Evolutionary conservation across 164 flowering plant species (phyloP).

Genomic region (Aristolochia fimbriata): DNA sequence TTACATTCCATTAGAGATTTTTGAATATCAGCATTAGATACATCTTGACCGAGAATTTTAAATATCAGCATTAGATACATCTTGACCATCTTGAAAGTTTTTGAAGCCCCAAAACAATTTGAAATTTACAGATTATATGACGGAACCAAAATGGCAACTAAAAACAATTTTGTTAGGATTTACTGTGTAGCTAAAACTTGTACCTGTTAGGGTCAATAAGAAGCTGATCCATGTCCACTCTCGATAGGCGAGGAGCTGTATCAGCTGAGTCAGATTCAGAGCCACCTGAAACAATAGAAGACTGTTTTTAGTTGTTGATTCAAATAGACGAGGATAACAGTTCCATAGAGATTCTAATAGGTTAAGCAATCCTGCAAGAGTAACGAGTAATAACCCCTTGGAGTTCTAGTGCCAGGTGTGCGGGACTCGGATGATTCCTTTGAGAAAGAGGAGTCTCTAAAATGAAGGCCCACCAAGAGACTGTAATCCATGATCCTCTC

Average conservation of each 20-base stretch:
- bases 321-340: background rate
- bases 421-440: constrained; percentile 18
- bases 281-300: constrained; percentile 23
- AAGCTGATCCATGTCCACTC: constrained; percentile 50
- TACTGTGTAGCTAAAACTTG: too few relatives aligned
- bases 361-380: background rate
- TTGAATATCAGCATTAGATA: too few relatives aligned
- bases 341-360: too few relatives aligned
- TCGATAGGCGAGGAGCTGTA: constrained; percentile 37
- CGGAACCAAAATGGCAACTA: too few relatives aligned
- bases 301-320: background rate
- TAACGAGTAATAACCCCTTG: constrained; percentile 15
- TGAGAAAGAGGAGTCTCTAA: constrained; percentile 32
- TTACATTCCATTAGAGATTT: too few relatives aligned
- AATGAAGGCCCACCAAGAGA: constrained; percentile 77
- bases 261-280: constrained; percentile 20
- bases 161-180: too few relatives aligned
- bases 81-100: too few relatives aligned
- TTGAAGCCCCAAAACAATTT: too few relatives aligned
- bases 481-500: constrained; percentile 95
- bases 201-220: constrained; percentile 49
- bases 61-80: too few relatives aligned
- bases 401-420: constrained; percentile 15
- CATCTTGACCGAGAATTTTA: too few relatives aligned
- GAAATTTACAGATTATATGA: too few relatives aligned